A percentile compares a stretch with the other conserved stretches of the same genome.
phyloP scores from a whole-genome alignment of 164 flowering plant species.

The Magnolia kwangsiensis region DNA sequence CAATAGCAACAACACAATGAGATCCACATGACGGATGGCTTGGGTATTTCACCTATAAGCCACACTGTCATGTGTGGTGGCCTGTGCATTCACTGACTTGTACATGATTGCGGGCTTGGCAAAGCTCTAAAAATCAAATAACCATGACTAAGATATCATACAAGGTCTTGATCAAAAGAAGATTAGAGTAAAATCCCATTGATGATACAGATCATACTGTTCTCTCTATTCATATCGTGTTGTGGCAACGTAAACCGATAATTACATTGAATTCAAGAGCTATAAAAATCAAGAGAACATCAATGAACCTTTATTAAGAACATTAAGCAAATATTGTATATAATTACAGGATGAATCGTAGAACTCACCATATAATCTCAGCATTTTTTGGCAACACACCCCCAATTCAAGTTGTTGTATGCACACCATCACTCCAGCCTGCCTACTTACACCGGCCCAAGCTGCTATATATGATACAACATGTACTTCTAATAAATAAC shows the following conservation, averaged over 20 bases:
- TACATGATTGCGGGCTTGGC: too few relatives aligned
- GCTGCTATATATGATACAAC: slow-evolving; percentile 21
- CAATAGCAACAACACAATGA: too few relatives aligned
- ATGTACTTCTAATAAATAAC: slow-evolving; percentile 15
- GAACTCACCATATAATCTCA: slow-evolving; percentile 16
- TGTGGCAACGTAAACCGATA: not conserved
- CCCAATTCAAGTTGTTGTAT: not conserved
- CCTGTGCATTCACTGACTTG: too few relatives aligned
- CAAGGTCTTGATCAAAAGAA: too few relatives aligned
- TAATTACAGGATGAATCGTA: slow-evolving; percentile 20
- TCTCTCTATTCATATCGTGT: too few relatives aligned
- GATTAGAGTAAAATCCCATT: too few relatives aligned
- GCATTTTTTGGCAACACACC: not conserved
- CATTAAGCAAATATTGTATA: slow-evolving; percentile 15
- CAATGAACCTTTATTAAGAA: slow-evolving; percentile 6
- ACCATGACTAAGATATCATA: too few relatives aligned
- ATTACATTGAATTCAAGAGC: not conserved
- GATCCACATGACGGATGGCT: too few relatives aligned
- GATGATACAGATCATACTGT: too few relatives aligned
- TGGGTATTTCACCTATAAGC: too few relatives aligned
- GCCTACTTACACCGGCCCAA: slow-evolving; percentile 31
- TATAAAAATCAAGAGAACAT: not conserved
- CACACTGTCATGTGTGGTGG: too few relatives aligned
- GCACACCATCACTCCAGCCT: slow-evolving; percentile 17
- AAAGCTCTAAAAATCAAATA: too few relatives aligned